Percentiles rank a stretch among this genome's conserved stretches.
Evolutionary conservation across 2,329 filamentous ascomycete species (phyloP).

Genomic region (Penicillium sp.): DNA sequence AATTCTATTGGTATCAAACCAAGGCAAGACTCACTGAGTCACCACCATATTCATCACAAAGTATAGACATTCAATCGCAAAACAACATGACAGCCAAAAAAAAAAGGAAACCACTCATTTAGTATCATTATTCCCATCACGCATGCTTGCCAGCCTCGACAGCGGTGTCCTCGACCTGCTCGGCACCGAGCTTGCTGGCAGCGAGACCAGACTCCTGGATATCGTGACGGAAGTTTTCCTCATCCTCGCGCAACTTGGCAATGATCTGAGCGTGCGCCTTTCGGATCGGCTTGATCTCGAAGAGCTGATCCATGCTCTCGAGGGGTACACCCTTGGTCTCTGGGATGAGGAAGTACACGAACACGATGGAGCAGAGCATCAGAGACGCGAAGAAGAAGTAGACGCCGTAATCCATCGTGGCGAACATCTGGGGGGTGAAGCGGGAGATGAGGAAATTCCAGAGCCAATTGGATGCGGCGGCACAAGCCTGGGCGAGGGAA

Average conservation of each 20-base stretch:
- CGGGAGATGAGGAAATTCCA: constrained; percentile 41
- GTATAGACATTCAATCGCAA: neutral
- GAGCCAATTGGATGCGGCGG: constrained; percentile 45
- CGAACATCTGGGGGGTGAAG: constrained; percentile 46
- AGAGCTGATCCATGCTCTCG: constrained; percentile 65
- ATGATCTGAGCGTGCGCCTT: constrained; percentile 36
- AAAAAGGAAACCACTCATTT: neutral
- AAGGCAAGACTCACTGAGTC: neutral
- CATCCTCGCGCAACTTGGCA: constrained; percentile 33
- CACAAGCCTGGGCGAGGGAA: constrained; percentile 70
- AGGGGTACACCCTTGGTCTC: constrained; percentile 68
- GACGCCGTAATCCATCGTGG: constrained; percentile 56
- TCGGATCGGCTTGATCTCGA: constrained; percentile 45
- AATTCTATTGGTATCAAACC: neutral
- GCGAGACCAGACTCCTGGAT: constrained; percentile 21
- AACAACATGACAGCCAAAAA: neutral
- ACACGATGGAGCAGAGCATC: constrained; percentile 59
- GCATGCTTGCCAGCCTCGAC: constrained; percentile 12
- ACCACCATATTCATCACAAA: neutral
- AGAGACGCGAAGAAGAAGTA: constrained; percentile 69
- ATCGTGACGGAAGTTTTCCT: constrained; percentile 34
- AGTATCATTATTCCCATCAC: constrained; percentile 1
- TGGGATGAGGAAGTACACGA: constrained; percentile 63
- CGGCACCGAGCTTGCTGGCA: constrained; percentile 11
- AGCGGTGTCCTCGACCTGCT: constrained; percentile 19